phyloP scores from a whole-genome alignment of 129 eudicot species.

The Artemisia tridentata region DNA sequence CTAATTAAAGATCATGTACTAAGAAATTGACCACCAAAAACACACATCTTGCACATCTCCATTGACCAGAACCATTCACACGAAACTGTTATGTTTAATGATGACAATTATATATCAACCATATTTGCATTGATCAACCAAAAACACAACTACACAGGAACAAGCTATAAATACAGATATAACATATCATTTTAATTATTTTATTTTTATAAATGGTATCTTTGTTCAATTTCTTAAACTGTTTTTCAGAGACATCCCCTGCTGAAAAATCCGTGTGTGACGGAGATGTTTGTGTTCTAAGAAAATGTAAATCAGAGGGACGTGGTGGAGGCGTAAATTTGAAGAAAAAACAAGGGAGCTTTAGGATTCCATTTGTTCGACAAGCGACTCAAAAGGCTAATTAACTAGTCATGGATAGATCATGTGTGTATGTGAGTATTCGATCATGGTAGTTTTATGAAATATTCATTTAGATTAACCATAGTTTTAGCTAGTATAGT shows the following conservation, averaged over 20 bases:
- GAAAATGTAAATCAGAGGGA: conserved; percentile 17
- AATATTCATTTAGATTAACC: conserved; percentile 5
- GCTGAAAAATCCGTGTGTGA: conserved; percentile 31
- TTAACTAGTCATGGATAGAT: background rate
- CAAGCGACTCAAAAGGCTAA: conserved; percentile 18
- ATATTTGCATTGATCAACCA: background rate
- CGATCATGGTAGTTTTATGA: conserved; percentile 12
- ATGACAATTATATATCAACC: background rate
- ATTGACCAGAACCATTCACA: conserved; percentile 30
- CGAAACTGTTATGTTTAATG: background rate
- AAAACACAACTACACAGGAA: background rate
- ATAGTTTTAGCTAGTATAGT: conserved; percentile 11
- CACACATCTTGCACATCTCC: conserved; percentile 29
- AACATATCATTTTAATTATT: conserved; percentile 4
- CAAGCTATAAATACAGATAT: background rate
- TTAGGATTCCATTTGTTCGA: conserved; percentile 30
- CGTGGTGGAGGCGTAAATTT: conserved; percentile 11
- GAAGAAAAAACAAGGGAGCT: conserved; percentile 33
- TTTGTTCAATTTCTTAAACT: conserved; percentile 25
- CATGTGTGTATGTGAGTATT: background rate
- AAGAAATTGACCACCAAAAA: background rate
- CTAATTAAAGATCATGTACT: no score
- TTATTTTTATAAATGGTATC: conserved; percentile 20
- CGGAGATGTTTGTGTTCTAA: conserved; percentile 39
- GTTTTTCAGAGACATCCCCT: conserved; percentile 34